Percentiles rank a stretch among this genome's conserved stretches.
phyloP scores from a whole-genome alignment of 1,284 basidiomycete genomes.

The Coniferiporia weirii region DNA sequence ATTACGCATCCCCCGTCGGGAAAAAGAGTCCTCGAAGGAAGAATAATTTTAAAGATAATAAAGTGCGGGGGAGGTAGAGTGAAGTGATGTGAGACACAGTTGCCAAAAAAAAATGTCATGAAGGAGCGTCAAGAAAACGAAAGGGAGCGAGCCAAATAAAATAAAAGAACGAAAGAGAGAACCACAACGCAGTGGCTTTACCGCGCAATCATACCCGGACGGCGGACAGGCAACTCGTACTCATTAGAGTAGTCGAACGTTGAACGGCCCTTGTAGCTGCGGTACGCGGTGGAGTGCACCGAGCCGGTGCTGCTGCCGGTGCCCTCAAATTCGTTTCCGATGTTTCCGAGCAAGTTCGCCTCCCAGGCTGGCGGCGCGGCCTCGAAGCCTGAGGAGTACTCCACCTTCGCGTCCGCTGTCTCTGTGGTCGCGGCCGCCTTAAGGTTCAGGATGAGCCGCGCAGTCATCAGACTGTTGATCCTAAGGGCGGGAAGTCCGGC shows the following conservation, averaged over 20 bases:
- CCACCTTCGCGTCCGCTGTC: no score
- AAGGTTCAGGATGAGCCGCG: constrained; percentile 12
- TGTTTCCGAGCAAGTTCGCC: background rate
- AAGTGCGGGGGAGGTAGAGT: no score
- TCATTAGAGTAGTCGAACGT: background rate
- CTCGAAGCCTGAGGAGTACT: background rate
- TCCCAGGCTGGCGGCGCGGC: constrained; percentile 3
- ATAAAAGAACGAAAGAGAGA: no score
- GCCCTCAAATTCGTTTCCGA: constrained; percentile 12
- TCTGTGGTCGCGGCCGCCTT: background rate
- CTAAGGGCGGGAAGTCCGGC: background rate
- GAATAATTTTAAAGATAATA: background rate
- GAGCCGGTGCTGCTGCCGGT: background rate
- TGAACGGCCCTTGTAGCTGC: background rate
- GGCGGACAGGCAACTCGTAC: background rate
- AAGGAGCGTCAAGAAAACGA: no score
- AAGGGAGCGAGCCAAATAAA: no score
- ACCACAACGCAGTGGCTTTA: no score
- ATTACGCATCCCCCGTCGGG: background rate
- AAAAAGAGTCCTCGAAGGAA: background rate
- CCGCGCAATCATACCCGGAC: no score
- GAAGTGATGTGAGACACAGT: no score
- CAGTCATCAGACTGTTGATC: constrained; percentile 4
- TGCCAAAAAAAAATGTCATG: no score
- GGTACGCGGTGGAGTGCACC: background rate